These are phyloP conservation scores for Creolimax fragrantissima DNA, from an alignment of 78 protist species.

Conservation along the genomic window DNA sequence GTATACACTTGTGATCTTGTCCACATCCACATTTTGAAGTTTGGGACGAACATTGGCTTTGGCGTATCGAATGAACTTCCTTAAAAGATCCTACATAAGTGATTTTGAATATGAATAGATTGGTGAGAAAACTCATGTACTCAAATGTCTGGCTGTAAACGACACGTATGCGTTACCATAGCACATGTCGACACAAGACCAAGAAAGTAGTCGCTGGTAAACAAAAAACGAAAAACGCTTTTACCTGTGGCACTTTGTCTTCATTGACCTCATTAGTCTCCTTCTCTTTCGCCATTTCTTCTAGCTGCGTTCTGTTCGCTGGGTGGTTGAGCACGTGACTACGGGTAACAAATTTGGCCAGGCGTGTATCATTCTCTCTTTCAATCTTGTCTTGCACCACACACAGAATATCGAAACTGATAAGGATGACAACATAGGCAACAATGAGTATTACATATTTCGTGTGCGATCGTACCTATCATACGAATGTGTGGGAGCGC, in stretches of 20 bases:
- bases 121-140: no score
- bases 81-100: conserved; percentile 75
- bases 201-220: background rate
- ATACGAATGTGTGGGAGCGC: no score
- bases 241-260: background rate
- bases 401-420: conserved; percentile 88
- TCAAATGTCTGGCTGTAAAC: no score
- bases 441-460: no score
- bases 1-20: conserved; percentile 71
- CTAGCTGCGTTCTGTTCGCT: background rate
- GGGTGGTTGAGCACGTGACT: conserved; percentile 81
- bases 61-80: conserved; percentile 83
- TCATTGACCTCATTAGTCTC: background rate
- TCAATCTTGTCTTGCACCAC: conserved; percentile 80
- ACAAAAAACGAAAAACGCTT: background rate
- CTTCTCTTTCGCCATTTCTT: conserved; percentile 43
- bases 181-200: background rate
- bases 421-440: no score
- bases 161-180: no score
- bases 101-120: no score
- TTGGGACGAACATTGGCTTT: conserved; percentile 33
- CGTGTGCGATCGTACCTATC: no score
- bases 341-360: conserved; percentile 83
- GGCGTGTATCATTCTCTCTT: conserved; percentile 61
- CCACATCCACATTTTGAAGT: conserved; percentile 37